These are phyloP conservation scores for Penicillium longicatenatum DNA, from an alignment of 495 filamentous ascomycete species.

Conservation along the genomic window DNA sequence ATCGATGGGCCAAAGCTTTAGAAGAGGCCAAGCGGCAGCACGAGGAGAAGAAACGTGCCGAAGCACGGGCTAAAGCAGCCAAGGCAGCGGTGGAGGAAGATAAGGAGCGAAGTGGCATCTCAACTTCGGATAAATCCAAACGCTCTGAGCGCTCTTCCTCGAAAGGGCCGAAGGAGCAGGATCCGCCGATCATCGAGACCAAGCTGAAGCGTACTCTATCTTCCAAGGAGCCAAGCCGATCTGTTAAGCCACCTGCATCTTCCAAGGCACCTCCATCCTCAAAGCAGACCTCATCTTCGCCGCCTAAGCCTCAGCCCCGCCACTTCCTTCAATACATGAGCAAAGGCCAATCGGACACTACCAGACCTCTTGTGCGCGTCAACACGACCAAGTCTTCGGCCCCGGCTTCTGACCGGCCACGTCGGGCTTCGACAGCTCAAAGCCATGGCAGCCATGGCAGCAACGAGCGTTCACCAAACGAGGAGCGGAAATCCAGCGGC, in stretches of 20 bases:
- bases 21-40: slow-evolving; percentile 43
- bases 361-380: slow-evolving; percentile 37
- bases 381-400: slow-evolving; percentile 35
- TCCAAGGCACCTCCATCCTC: slow-evolving; percentile 31
- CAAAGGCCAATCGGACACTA: slow-evolving; percentile 39
- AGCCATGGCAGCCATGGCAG: slow-evolving; percentile 34
- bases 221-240: slow-evolving; percentile 20
- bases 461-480: slow-evolving; percentile 23
- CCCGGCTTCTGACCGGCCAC: slow-evolving; percentile 26
- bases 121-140: slow-evolving; percentile 16
- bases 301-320: slow-evolving; percentile 26
- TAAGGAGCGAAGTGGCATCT: slow-evolving; percentile 22
- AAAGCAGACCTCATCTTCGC: slow-evolving; percentile 27
- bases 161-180: slow-evolving; percentile 24
- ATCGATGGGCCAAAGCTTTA: slow-evolving; percentile 43
- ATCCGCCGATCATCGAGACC: slow-evolving; percentile 14
- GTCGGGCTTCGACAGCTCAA: slow-evolving; percentile 34
- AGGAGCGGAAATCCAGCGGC: slow-evolving; percentile 31
- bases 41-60: slow-evolving; percentile 35
- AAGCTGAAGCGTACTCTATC: slow-evolving; percentile 31
- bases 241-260: slow-evolving; percentile 3
- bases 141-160: slow-evolving; percentile 19
- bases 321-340: slow-evolving; percentile 45
- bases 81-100: slow-evolving; percentile 26
- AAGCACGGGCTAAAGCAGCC: slow-evolving; percentile 18